phyloP scores from a whole-genome alignment of 768 basidiomycete genomes.

The Gelatoporia subvermispora region DNA sequence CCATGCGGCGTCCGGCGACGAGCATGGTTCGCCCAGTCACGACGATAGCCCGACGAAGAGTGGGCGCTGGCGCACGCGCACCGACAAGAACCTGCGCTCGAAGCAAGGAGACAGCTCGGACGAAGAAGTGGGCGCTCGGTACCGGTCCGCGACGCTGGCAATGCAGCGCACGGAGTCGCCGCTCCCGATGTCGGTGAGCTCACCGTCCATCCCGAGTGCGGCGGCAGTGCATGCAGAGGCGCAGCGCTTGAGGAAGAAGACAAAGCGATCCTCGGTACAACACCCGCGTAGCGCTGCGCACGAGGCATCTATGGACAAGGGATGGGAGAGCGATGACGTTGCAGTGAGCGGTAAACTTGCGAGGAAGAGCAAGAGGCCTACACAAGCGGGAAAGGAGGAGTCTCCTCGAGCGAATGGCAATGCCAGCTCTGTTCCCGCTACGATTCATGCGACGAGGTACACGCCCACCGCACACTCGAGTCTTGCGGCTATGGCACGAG shows the following conservation, averaged over 20 bases:
- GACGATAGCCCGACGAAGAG: constrained; percentile 8
- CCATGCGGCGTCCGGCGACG: not conserved
- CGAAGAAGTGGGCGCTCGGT: constrained; percentile 16
- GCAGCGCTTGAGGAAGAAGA: constrained; percentile 17
- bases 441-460: too few species aligned
- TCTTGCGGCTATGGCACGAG: not conserved
- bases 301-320: constrained; percentile 14
- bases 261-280: constrained; percentile 16
- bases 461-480: too few species aligned
- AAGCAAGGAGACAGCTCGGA: constrained; percentile 23
- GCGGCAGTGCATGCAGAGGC: not conserved
- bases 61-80: constrained; percentile 32
- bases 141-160: too few species aligned
- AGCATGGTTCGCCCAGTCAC: not conserved
- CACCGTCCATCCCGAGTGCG: too few species aligned
- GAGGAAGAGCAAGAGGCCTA: not conserved
- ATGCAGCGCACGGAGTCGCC: not conserved
- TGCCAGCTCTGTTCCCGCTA: too few species aligned
- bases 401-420: too few species aligned
- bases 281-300: not conserved
- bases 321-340: constrained; percentile 21
- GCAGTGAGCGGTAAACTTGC: constrained; percentile 7
- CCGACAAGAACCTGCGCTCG: constrained; percentile 27
- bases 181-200: not conserved
- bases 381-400: constrained; percentile 3